Evolutionary conservation across 805 yeast species (phyloP).

Genomic region (Ogataea dorogensis): DNA sequence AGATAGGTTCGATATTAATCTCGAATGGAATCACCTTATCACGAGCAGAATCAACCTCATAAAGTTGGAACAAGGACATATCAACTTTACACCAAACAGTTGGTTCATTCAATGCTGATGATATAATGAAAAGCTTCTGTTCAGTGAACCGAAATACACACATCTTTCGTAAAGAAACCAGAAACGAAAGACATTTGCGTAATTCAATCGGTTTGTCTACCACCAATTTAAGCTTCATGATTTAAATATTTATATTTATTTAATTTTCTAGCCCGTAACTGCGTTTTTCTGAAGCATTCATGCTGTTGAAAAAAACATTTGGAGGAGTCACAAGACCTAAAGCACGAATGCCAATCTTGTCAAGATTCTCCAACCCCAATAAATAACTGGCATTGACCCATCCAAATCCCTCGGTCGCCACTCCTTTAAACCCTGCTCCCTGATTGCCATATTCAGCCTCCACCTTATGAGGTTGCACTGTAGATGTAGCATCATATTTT

Average conservation of each 20-base stretch:
- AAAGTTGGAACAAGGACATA: conserved; percentile 44
- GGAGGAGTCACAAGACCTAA: conserved; percentile 81
- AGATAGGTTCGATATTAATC: conserved; percentile 57
- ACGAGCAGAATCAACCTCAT: conserved; percentile 50
- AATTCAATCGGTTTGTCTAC: conserved; percentile 25
- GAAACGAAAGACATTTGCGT: conserved; percentile 25
- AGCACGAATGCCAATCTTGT: conserved; percentile 67
- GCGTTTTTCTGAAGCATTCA: conserved; percentile 42
- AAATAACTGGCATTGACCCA: conserved; percentile 93
- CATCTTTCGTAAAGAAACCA: conserved; percentile 47
- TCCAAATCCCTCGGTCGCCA: conserved; percentile 94
- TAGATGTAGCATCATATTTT: conserved; percentile 85
- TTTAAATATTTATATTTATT: conserved; percentile 1
- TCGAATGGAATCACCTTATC: conserved; percentile 60
- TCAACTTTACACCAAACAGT: conserved; percentile 66
- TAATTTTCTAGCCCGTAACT: conserved; percentile 30
- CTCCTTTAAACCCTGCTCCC: conserved; percentile 89
- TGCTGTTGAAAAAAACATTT: conserved; percentile 50
- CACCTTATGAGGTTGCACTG: conserved; percentile 83
- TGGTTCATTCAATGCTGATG: conserved; percentile 54
- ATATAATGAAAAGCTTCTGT: conserved; percentile 47
- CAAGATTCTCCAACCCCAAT: conserved; percentile 66
- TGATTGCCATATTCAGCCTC: conserved; percentile 97
- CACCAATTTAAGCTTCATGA: conserved; percentile 30
- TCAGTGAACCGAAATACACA: conserved; percentile 59